phyloP scores from a whole-genome alignment of 495 filamentous ascomycete genomes.

The Talaromyces thailandensis region DNA sequence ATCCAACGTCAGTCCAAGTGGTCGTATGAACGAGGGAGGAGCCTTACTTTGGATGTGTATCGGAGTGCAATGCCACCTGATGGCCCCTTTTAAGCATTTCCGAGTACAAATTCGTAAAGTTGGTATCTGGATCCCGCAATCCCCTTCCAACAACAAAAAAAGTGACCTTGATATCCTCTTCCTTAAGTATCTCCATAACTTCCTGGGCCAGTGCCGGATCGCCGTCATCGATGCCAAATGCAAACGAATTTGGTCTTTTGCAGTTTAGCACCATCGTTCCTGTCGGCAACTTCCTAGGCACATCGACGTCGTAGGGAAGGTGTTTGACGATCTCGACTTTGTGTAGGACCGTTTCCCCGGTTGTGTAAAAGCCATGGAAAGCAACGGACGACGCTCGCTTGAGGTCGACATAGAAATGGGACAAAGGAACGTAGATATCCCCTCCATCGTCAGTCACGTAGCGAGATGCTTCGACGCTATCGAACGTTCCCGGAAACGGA shows the following conservation, averaged over 20 bases:
- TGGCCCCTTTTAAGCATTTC: conserved; percentile 59
- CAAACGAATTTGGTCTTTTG: conserved; percentile 64
- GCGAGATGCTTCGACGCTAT: conserved; percentile 59
- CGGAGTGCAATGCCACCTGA: conserved; percentile 67
- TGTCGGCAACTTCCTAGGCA: conserved; percentile 54
- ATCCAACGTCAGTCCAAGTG: neutral
- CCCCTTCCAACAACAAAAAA: conserved; percentile 72
- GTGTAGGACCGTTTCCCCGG: conserved; percentile 42
- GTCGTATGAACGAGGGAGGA: neutral
- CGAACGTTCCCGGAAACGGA: conserved; percentile 69
- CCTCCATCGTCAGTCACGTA: conserved; percentile 38
- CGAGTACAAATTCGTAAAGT: conserved; percentile 54
- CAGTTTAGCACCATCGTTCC: conserved; percentile 56
- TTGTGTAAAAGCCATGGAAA: conserved; percentile 59
- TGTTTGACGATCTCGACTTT: conserved; percentile 55
- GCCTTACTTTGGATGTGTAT: conserved; percentile 57
- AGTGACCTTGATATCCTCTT: conserved; percentile 57
- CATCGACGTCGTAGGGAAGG: conserved; percentile 38
- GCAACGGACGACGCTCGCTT: conserved; percentile 53
- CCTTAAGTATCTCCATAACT: conserved; percentile 56
- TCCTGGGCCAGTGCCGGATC: conserved; percentile 50
- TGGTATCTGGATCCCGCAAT: conserved; percentile 47
- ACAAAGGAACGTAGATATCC: conserved; percentile 68
- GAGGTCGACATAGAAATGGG: conserved; percentile 61
- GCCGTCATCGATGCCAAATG: conserved; percentile 77